A percentile compares a stretch with the other conserved stretches of the same genome.
phyloP scores from a whole-genome alignment of 148 eudicot species.

The Polygonum maritimum region DNA sequence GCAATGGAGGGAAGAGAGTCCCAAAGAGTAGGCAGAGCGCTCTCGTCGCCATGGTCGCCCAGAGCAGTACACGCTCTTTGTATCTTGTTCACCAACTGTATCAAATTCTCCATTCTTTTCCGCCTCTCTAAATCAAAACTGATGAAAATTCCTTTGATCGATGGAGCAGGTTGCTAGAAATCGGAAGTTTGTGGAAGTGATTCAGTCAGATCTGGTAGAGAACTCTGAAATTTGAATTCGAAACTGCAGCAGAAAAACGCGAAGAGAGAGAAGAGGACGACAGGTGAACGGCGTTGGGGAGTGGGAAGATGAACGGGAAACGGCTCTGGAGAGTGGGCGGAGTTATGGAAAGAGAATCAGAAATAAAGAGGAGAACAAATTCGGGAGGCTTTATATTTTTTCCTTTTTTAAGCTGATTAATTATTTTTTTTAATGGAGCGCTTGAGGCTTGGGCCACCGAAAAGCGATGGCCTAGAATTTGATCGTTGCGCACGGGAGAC shows the following conservation, averaged over 20 bases:
- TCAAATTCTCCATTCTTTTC: slow-evolving; percentile 67
- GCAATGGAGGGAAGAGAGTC: slow-evolving; percentile 93
- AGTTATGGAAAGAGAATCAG: background rate
- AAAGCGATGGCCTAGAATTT: too few species aligned
- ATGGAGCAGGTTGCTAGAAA: background rate
- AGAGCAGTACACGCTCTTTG: slow-evolving; percentile 95
- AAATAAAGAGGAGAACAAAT: background rate
- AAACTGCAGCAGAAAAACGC: background rate
- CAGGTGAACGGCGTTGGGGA: background rate
- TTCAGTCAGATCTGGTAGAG: background rate
- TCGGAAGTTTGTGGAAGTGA: background rate
- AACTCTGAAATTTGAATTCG: background rate
- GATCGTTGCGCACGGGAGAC: background rate
- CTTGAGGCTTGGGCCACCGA: too few species aligned
- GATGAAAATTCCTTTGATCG: background rate
- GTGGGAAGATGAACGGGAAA: background rate
- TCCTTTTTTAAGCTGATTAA: background rate
- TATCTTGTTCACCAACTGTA: slow-evolving; percentile 62
- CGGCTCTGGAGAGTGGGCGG: background rate
- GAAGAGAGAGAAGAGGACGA: background rate
- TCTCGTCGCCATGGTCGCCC: slow-evolving; percentile 92
- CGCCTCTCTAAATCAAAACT: background rate
- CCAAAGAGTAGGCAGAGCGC: slow-evolving; percentile 97
- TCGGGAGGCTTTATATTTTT: background rate
- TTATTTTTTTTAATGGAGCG: background rate